A percentile compares a stretch with the other conserved stretches of the same genome.
phyloP scores from a whole-genome alignment of 768 basidiomycete species.

The Flagelloscypha sp. region DNA sequence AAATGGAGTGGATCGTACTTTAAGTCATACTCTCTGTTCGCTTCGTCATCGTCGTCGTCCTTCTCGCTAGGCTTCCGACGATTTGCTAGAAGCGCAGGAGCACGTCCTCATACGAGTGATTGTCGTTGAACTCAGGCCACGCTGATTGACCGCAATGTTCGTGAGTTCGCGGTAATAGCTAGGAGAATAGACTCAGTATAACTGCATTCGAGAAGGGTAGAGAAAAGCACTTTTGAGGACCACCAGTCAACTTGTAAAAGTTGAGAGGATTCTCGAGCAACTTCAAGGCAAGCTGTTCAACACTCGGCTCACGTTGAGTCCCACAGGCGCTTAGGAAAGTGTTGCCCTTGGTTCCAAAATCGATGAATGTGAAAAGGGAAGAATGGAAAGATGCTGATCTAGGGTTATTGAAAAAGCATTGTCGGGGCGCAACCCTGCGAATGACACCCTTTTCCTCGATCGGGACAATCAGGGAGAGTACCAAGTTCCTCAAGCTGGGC shows the following conservation, averaged over 20 bases:
- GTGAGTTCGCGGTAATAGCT: slow-evolving; percentile 81
- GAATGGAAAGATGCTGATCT: slow-evolving; percentile 57
- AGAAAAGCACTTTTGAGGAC: slow-evolving; percentile 50
- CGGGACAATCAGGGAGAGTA: slow-evolving; percentile 60
- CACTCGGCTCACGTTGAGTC: slow-evolving; percentile 78
- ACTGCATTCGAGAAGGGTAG: not conserved
- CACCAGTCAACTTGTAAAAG: slow-evolving; percentile 67
- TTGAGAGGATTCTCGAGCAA: slow-evolving; percentile 58
- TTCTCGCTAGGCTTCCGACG: slow-evolving; percentile 42
- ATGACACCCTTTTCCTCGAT: slow-evolving; percentile 25
- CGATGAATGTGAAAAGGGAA: slow-evolving; percentile 79
- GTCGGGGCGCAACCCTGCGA: slow-evolving; percentile 47
- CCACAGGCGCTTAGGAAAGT: slow-evolving; percentile 82
- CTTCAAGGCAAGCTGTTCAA: slow-evolving; percentile 71
- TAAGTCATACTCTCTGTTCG: slow-evolving; percentile 67
- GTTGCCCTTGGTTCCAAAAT: slow-evolving; percentile 79
- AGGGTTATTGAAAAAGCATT: slow-evolving; percentile 60
- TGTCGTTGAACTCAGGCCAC: slow-evolving; percentile 45
- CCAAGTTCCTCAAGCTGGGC: slow-evolving; percentile 51
- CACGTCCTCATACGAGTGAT: slow-evolving; percentile 56
- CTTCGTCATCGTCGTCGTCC: slow-evolving; percentile 56
- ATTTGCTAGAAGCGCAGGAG: slow-evolving; percentile 67
- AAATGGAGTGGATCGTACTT: too few relatives aligned
- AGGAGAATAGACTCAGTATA: not conserved
- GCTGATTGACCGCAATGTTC: slow-evolving; percentile 72